Evolutionary conservation across 495 filamentous ascomycete genomes (phyloP), one percentile per base, ranked within the genome.

Genomic region (Hypoxylon subgilvum): DNA sequence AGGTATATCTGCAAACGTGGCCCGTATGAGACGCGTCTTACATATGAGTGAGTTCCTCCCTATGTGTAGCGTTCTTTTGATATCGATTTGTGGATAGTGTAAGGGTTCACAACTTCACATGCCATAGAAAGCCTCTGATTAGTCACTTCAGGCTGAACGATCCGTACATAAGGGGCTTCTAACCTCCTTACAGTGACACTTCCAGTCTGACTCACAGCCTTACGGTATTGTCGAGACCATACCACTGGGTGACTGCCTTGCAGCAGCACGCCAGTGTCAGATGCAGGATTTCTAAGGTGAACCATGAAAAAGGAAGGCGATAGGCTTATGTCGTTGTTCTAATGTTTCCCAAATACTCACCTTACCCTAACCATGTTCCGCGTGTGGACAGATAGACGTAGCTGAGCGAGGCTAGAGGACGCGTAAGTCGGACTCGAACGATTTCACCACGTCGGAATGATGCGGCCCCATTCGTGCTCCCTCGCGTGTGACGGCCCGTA

Each of bases 141-240:
- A 46, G 8, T 7, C 31, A 22, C 4, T 13, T 23, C 23, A 44
- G 27, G 27, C 1, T 30, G 23, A 13, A 9, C 19, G 6, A 17
- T 13, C n/a, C n/a, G n/a, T 18, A 28, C 40, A 53, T 34, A 34
- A 18, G 42, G n/a, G 38, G 34, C 32, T 12, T 30, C 14, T 27
- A 36, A 51, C n/a, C n/a, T n/a, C n/a, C n/a, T n/a, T n/a, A 53
- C 52, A 54, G 30, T 41, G 36, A 40, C 34, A 16, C 38, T 16
- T 46, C 13, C 14, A 16, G 18, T 49, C 27, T 57, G 41, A 53
- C 53, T 57, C 47, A 31, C 41, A 63, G 60, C 60, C 60, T 63
- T 63, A 53, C 48, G 42, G 49, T 12, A 19, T 31, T 17, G 35
- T 5, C 12, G 23, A 30, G 28, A 18, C 27, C 31, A 21, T 6